Evolutionary conservation across 345 rosid species (phyloP).

Genomic region (Syzygium oleosum): DNA sequence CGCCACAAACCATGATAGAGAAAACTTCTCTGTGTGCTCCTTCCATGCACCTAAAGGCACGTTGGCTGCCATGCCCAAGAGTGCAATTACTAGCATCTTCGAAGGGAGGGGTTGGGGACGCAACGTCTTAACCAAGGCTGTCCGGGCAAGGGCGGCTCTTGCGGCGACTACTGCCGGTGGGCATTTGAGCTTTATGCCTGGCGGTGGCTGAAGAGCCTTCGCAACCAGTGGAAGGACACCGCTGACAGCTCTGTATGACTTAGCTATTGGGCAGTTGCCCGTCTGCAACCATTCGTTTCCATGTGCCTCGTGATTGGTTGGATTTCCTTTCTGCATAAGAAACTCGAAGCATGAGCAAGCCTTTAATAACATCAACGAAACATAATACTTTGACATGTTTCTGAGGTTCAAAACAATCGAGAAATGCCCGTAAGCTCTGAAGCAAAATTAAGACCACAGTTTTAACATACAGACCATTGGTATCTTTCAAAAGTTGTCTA

Average conservation of each 20-base stretch:
- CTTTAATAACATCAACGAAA: background rate
- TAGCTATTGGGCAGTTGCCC: slow-evolving; percentile 86
- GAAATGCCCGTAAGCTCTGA: background rate
- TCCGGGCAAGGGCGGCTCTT: slow-evolving; percentile 75
- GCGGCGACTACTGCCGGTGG: slow-evolving; percentile 81
- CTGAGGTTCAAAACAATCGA: background rate
- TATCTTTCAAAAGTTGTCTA: background rate
- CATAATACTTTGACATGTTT: background rate
- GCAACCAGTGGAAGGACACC: slow-evolving; percentile 65
- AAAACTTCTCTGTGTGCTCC: slow-evolving; percentile 82
- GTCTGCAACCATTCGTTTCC: slow-evolving; percentile 73
- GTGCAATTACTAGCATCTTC: slow-evolving; percentile 70
- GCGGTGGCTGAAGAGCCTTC: slow-evolving; percentile 48
- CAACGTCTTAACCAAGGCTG: slow-evolving; percentile 56
- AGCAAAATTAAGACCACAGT: background rate
- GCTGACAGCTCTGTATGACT: slow-evolving; percentile 73
- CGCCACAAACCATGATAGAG: slow-evolving; percentile 74
- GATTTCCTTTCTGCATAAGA: slow-evolving; percentile 36
- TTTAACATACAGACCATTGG: background rate
- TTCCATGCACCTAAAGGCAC: slow-evolving; percentile 82
- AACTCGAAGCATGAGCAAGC: background rate
- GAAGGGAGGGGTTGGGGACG: slow-evolving; percentile 88
- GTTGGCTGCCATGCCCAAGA: slow-evolving; percentile 81
- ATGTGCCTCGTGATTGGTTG: slow-evolving; percentile 54
- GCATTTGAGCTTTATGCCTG: slow-evolving; percentile 61